Base-by-base conservation (phyloP, 306 rosid genomes). In the Canavalia gladiata region DNA sequence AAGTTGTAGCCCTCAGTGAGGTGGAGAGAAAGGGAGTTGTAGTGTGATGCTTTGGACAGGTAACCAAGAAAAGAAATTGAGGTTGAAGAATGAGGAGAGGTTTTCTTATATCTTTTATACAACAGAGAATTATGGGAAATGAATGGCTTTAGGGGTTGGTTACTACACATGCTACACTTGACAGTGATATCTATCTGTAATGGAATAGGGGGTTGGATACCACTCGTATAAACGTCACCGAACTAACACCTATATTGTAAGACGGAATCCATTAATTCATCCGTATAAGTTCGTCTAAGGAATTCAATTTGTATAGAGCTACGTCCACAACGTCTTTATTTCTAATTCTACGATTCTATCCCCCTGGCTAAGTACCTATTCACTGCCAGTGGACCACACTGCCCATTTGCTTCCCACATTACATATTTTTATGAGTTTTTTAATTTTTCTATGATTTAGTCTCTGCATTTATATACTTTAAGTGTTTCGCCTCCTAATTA, bases 1-100 rank as follows among this genome's bases (percentile, higher is more conserved):
- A 73, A 79, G 77, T 18, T 65, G 84, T 79, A 75, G 73, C 68
- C 47, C 47, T 81, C 85, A 81, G 37, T 82, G 68, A 31, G 72
- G 81, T 77, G 76, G 46, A 37, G 62, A 65, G 52, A 78, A 65
- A 74, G 78, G 54, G 11, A 84, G 70, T 12, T 54, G 69, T 12
- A 56, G 41, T 7, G 52, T 37, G 47, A 64, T 85, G 65, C 68
- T 65, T 67, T 86, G 71, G 84, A 86, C 82, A 43, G 62, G 81
- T 29, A 54, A 78, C 69, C 81, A 67, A 57, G 63, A 42, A 73
- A 81, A 25, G 52, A 34, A 43, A 73, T 57, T 71, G 72, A 65
- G 46, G 59, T 45, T 76, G 65, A 85, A 67, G 73, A 67, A 11
- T 79, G 46, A 57, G 73, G 30, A 7, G 47, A 62, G 4, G 7